Evolutionary conservation across 2,329 filamentous ascomycete genomes (phyloP).

Genomic region (Colletotrichum theobromicola): DNA sequence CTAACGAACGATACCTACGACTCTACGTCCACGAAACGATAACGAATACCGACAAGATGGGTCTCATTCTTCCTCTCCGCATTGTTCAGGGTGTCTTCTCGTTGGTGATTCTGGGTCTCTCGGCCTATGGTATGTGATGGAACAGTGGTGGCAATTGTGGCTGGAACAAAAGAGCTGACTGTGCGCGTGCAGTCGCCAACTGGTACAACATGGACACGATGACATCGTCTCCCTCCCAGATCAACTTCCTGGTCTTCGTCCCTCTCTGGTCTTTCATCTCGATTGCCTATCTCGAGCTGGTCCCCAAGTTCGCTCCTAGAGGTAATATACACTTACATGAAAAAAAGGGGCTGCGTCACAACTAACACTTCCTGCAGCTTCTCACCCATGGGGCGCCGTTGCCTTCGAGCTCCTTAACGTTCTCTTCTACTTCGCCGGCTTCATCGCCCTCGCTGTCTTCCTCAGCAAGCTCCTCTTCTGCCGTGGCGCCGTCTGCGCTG

Average conservation of each 20-base stretch:
- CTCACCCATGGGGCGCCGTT: conserved; percentile 54
- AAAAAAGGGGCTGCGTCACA: too few relatives aligned
- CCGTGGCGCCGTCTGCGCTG: conserved; percentile 59
- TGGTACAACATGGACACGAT: conserved; percentile 64
- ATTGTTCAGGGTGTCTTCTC: conserved; percentile 50
- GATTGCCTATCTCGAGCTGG: conserved; percentile 56
- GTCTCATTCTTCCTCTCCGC: conserved; percentile 48
- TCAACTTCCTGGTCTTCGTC: conserved; percentile 64
- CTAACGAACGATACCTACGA: not conserved
- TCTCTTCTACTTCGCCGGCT: conserved; percentile 64
- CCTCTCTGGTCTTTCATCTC: conserved; percentile 61
- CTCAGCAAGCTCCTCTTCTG: conserved; percentile 62
- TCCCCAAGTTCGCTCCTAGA: conserved; percentile 49
- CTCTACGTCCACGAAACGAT: conserved; percentile 7
- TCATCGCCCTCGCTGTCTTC: conserved; percentile 63
- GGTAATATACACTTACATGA: conserved; percentile 31
- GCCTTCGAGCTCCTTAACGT: conserved; percentile 56
- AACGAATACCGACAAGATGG: conserved; percentile 38
- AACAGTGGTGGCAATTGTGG: not conserved
- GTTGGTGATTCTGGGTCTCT: conserved; percentile 51
- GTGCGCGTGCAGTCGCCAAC: conserved; percentile 53
- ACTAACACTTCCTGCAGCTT: conserved; percentile 32
- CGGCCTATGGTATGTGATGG: conserved; percentile 51
- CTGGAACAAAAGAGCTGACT: conserved; percentile 15
- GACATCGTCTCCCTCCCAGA: conserved; percentile 56